Conservation (phyloP, 2,329 filamentous ascomycete genomes). For the Sporothrix brunneoviolacea region DNA sequence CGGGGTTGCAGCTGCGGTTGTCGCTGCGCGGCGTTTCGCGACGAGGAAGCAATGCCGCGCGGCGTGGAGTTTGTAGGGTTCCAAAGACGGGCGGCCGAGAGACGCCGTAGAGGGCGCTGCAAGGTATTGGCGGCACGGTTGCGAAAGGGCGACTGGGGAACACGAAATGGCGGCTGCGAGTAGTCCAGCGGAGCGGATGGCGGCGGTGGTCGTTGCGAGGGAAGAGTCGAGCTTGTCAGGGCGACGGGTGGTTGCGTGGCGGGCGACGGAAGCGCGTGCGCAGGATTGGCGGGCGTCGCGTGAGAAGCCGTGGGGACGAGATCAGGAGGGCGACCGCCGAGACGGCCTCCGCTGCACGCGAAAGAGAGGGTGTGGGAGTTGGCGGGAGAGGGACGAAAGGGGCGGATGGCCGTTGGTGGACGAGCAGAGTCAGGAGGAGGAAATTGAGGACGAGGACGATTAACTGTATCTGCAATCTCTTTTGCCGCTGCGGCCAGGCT, state of each 20-base stretch:
- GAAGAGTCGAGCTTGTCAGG: no score
- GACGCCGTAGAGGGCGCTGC: constrained; percentile 28
- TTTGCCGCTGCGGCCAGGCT: constrained; percentile 13
- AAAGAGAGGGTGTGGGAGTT: not conserved
- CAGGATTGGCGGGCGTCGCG: constrained; percentile 25
- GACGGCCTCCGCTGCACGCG: constrained; percentile 34
- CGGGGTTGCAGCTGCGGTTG: not conserved
- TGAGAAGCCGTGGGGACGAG: constrained; percentile 44
- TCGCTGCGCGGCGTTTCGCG: not conserved
- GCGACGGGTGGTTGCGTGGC: constrained; percentile 3
- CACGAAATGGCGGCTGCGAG: constrained; percentile 7
- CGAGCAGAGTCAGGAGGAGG: not conserved
- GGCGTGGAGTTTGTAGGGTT: constrained; percentile 56
- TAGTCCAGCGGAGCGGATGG: constrained; percentile 20
- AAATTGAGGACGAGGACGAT: not conserved
- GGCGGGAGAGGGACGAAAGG: not conserved
- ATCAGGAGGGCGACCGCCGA: constrained; percentile 36
- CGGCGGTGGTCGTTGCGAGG: constrained; percentile 8
- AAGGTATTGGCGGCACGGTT: constrained; percentile 30
- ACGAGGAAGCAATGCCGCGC: constrained; percentile 26
- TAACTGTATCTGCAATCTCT: constrained; percentile 10
- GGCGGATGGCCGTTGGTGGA: not conserved
- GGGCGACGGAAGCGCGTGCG: constrained; percentile 11
- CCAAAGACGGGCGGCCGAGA: constrained; percentile 48
- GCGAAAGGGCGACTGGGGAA: constrained; percentile 38